These are phyloP conservation scores for Entomortierella beljakovae DNA, from an alignment of 192 early-diverging fungal genomes.

Conservation along the genomic window DNA sequence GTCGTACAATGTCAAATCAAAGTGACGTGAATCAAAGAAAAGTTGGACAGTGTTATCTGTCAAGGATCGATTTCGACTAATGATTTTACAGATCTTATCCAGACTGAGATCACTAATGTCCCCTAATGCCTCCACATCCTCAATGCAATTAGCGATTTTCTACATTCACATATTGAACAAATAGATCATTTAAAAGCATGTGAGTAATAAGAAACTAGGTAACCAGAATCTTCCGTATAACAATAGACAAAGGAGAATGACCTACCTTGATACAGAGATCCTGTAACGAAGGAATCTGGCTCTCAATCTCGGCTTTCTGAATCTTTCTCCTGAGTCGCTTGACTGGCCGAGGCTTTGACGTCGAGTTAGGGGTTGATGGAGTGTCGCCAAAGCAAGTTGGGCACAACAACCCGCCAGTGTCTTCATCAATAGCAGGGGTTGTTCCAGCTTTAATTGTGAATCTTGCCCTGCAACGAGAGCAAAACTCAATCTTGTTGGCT, in stretches of 20 bases:
- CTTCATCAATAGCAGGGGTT: slow-evolving; percentile 31
- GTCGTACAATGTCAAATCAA: slow-evolving; percentile 77
- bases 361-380: slow-evolving; percentile 4
- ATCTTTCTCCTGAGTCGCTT: slow-evolving; percentile 16
- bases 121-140: slow-evolving; percentile 88
- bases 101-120: slow-evolving; percentile 77
- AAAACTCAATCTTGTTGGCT: slow-evolving; percentile 57
- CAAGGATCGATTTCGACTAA: slow-evolving; percentile 79
- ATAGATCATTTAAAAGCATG: background rate
- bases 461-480: slow-evolving; percentile 55
- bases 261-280: slow-evolving; percentile 72
- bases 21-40: slow-evolving; percentile 74
- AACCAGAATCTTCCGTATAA: background rate
- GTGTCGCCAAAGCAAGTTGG: slow-evolving; percentile 27
- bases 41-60: slow-evolving; percentile 71
- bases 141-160: slow-evolving; percentile 80
- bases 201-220: background rate
- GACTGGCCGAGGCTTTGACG: slow-evolving; percentile 1
- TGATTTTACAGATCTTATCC: slow-evolving; percentile 80
- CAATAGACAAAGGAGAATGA: background rate
- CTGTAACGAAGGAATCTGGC: slow-evolving; percentile 67
- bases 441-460: slow-evolving; percentile 54
- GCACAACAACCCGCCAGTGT: slow-evolving; percentile 36
- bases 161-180: slow-evolving; percentile 10
- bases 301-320: slow-evolving; percentile 63